phyloP scores from a whole-genome alignment of 2,329 filamentous ascomycete genomes.

The Pyrenochaeta sp. region DNA sequence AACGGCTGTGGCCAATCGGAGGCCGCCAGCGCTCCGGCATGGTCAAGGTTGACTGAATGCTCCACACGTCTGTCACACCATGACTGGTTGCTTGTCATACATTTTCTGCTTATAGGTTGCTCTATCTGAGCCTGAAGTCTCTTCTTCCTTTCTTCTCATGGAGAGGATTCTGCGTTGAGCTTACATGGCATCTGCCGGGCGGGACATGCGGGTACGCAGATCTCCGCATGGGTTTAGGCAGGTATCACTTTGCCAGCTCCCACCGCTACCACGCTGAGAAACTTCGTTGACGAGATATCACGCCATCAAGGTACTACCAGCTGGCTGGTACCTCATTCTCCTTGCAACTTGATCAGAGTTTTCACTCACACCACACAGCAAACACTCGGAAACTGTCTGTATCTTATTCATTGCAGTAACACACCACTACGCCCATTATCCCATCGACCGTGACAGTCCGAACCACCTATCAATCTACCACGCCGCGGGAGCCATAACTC shows the following conservation, averaged over 20 bases:
- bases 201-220: too few species aligned
- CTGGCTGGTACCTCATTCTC: too few species aligned
- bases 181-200: too few species aligned
- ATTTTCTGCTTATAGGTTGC: too few species aligned
- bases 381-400: too few species aligned
- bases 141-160: not conserved
- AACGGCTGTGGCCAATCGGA: slow-evolving; percentile 20
- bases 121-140: not conserved
- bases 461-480: slow-evolving; percentile 18
- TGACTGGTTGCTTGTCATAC: slow-evolving; percentile 6
- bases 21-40: slow-evolving; percentile 14
- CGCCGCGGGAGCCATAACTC: slow-evolving; percentile 25
- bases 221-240: too few species aligned
- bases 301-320: slow-evolving; percentile 27
- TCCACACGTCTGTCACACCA: slow-evolving; percentile 9
- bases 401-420: slow-evolving; percentile 8
- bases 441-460: slow-evolving; percentile 15
- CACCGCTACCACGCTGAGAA: not conserved
- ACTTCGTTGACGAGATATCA: slow-evolving; percentile 7
- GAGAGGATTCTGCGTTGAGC: too few species aligned
- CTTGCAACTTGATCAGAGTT: not conserved
- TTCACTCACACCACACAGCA: too few species aligned
- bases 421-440: slow-evolving; percentile 9
- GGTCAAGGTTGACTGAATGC: slow-evolving; percentile 3
- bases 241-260: too few species aligned